Percentiles rank a stretch among this genome's conserved stretches.
Conservation (phyloP, 257 asterid species). For the Voacanga thouarsii region DNA sequence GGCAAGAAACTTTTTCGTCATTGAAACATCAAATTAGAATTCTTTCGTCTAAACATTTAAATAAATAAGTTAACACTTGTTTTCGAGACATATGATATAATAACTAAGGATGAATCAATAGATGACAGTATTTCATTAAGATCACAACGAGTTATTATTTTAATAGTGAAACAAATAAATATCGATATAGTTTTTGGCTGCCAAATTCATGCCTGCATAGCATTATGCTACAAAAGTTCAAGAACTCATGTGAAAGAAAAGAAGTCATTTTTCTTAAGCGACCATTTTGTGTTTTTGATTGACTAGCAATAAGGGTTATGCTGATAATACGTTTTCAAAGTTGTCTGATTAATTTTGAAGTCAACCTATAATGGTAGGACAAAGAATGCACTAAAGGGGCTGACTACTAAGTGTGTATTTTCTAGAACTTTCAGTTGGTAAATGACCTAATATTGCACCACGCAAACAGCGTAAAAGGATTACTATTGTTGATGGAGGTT, state of each 20-base stretch:
- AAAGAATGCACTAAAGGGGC: constrained; percentile 4
- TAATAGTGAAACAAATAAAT: too few species aligned
- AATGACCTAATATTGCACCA: constrained; percentile 29
- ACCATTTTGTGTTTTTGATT: background rate
- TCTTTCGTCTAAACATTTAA: background rate
- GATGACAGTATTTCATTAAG: too few species aligned
- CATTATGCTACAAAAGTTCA: background rate
- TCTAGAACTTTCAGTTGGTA: background rate
- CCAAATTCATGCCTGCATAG: background rate
- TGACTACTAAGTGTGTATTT: background rate
- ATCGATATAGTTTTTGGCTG: background rate
- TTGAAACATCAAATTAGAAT: background rate
- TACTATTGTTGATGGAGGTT: background rate
- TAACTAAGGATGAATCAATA: too few species aligned
- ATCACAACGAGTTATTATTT: too few species aligned
- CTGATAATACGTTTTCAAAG: constrained; percentile 8
- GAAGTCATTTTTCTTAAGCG: background rate
- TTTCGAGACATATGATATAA: too few species aligned
- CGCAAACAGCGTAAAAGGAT: background rate
- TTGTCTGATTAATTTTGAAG: background rate
- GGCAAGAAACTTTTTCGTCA: background rate
- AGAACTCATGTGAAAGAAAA: background rate
- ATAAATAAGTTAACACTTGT: background rate
- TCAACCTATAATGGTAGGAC: constrained; percentile 19
- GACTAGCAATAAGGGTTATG: background rate